Percentiles rank a stretch among this genome's conserved stretches.
These are phyloP conservation scores for Leccinum subfulvum DNA, from an alignment of 1,284 basidiomycete genomes.

Conservation along the genomic window DNA sequence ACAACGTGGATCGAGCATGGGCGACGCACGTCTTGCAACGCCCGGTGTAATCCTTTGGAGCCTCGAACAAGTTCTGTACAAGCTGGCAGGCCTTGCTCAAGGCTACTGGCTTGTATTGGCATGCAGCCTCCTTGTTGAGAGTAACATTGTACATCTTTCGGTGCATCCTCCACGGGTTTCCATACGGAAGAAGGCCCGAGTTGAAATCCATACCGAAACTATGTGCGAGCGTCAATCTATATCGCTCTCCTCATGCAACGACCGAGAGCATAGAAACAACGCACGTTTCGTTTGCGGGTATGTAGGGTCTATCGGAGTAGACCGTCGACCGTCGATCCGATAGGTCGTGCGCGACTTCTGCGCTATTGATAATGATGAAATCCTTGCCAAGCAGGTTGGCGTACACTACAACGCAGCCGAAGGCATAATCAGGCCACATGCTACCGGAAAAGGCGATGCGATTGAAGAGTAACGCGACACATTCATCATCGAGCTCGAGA, in stretches of 20 bases:
- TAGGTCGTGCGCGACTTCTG: slow-evolving; percentile 38
- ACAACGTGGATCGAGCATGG: not conserved
- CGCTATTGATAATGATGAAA: slow-evolving; percentile 40
- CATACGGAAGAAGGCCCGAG: slow-evolving; percentile 28
- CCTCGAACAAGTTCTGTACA: slow-evolving; percentile 22
- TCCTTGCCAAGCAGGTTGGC: slow-evolving; percentile 36
- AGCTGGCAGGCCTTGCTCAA: slow-evolving; percentile 26
- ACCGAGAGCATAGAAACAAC: not conserved
- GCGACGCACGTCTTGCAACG: slow-evolving; percentile 26
- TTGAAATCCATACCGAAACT: slow-evolving; percentile 34
- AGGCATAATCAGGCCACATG: no score
- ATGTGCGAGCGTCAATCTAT: not conserved
- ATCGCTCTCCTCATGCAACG: not conserved
- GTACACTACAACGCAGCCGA: no score
- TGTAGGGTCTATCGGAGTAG: slow-evolving; percentile 42
- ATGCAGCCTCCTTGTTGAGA: slow-evolving; percentile 16
- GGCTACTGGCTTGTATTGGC: slow-evolving; percentile 16
- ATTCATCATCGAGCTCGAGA: slow-evolving; percentile 57
- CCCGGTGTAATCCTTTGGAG: slow-evolving; percentile 16
- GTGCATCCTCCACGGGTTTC: slow-evolving; percentile 25
- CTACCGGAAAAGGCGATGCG: no score
- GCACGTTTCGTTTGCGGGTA: slow-evolving; percentile 24
- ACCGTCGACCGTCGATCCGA: slow-evolving; percentile 40
- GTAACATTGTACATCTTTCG: slow-evolving; percentile 24
- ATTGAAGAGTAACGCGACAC: no score